phyloP scores from a whole-genome alignment of 805 yeast species.

The Isabelozyma pseudorhagii region DNA sequence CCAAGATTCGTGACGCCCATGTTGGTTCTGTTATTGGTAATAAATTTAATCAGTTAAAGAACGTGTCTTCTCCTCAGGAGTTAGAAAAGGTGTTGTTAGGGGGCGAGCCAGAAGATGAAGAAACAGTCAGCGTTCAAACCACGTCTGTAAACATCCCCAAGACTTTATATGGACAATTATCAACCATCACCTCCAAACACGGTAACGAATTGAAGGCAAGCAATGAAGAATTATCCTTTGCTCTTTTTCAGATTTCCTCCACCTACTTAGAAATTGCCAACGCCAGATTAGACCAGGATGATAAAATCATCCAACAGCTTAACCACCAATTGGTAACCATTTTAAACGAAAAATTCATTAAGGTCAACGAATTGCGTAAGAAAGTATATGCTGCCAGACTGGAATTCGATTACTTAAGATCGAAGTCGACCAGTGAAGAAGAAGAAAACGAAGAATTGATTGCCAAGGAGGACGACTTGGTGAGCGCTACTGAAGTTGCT shows the following conservation, averaged over 20 bases:
- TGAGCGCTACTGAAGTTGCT: conserved; percentile 72
- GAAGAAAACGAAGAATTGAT: conserved; percentile 52
- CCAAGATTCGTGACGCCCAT: conserved; percentile 63
- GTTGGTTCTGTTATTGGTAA: conserved; percentile 55
- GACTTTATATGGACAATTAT: conserved; percentile 70
- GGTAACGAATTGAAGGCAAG: conserved; percentile 45
- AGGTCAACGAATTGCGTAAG: conserved; percentile 58
- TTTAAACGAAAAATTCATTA: conserved; percentile 56
- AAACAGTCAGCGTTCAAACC: conserved; percentile 25
- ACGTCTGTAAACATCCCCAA: conserved; percentile 49
- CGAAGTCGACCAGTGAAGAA: conserved; percentile 42
- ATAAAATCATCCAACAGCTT: conserved; percentile 55
- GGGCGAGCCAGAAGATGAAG: conserved; percentile 7
- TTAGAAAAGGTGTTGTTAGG: conserved; percentile 52
- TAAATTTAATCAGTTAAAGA: conserved; percentile 57
- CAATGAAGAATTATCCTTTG: conserved; percentile 49
- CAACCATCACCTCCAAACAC: conserved; percentile 52
- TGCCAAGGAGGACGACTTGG: conserved; percentile 71
- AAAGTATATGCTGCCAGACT: conserved; percentile 68
- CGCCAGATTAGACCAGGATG: conserved; percentile 69
- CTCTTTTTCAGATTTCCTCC: conserved; percentile 52
- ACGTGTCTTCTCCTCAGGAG: conserved; percentile 64
- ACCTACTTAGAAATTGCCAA: conserved; percentile 62
- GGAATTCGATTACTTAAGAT: conserved; percentile 66
- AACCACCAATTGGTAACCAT: conserved; percentile 52